Base-by-base conservation (phyloP, 139 green algal genomes). In the Volvox reticuliferus region DNA sequence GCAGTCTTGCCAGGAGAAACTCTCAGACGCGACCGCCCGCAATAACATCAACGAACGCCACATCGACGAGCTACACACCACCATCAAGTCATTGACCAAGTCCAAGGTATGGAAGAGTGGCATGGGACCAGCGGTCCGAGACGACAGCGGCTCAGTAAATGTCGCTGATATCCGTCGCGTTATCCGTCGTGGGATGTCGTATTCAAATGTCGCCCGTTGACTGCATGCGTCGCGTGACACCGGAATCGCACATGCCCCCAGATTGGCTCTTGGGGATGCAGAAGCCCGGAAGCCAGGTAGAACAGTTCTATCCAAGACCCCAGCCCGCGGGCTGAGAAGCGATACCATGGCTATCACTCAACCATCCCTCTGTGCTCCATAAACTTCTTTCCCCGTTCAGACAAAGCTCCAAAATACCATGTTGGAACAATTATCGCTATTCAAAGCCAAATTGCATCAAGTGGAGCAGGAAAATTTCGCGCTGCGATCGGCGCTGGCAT, bases 401-500 rank as follows among this genome's bases (percentile, higher is more conserved):
- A 85, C 73, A 19, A 90, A 90, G 75, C 86, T 90, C 36, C 86
- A 90, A 73, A 90, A 68, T 61, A 85, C 86, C 22, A 90, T 90
- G 86, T 50, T 90, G 86, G 86, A 90, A 73, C 86, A 90, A 75
- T 75, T 90, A 30, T 77, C 73, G 19, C 55, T 90, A 5, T 90
- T 90, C 86, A 90, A 90, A 32, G 62, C 86, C 71, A 90, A 90
- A 55, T 71, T 90, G 86, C 75, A 83, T 22, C 61, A 78, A 50
- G 86, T 90, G 75, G 86, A 90, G 71, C 55, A 77, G 61, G 86
- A 90, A 20, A 90, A 90, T 75, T n/a, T 78, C 30, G 24, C 73
- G 18, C 86, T 90, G 73, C 73, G 86, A 12, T 65, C 14, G 21
- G 71, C 86, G 22, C 71, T 90, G 71, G 76, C 76, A 36, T 35